A percentile compares a stretch with the other conserved stretches of the same genome.
These are phyloP conservation scores for Postia placenta DNA, from an alignment of 768 basidiomycete species.

Conservation along the genomic window DNA sequence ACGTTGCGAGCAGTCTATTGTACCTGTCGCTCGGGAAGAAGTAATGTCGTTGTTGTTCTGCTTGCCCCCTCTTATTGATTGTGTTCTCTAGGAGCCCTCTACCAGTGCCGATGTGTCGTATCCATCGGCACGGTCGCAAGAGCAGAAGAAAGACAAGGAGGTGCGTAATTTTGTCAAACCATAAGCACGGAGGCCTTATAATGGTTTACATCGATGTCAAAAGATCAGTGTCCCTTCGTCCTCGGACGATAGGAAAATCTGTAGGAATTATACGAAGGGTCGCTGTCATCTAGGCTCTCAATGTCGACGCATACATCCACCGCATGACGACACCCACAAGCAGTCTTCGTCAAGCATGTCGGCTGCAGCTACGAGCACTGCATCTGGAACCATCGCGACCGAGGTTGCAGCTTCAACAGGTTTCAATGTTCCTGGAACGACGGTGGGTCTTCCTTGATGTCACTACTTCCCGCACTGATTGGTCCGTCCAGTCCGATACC, in stretches of 20 bases:
- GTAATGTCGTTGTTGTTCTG: neutral
- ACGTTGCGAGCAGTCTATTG: neutral
- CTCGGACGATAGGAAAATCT: neutral
- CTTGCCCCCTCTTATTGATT: too few species aligned
- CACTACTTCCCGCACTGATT: too few species aligned
- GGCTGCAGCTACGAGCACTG: neutral
- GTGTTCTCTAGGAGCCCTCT: too few species aligned
- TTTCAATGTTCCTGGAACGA: neutral
- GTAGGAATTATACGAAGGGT: neutral
- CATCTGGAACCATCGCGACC: neutral
- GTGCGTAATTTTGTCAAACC: neutral
- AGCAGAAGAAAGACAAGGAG: neutral
- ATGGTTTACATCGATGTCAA: too few species aligned
- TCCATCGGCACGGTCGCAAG: neutral
- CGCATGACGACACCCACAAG: neutral
- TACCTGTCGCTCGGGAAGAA: neutral
- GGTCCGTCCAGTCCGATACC: too few species aligned
- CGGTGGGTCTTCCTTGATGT: too few species aligned
- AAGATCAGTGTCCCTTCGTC: neutral
- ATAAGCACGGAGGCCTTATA: too few species aligned
- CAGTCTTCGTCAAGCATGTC: too few species aligned
- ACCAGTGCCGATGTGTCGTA: neutral
- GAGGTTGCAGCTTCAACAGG: neutral
- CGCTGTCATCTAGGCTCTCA: neutral
- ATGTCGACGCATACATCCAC: neutral